phyloP scores from a whole-genome alignment of 2,329 filamentous ascomycete genomes.

The Pseudogymnoascus sp. region DNA sequence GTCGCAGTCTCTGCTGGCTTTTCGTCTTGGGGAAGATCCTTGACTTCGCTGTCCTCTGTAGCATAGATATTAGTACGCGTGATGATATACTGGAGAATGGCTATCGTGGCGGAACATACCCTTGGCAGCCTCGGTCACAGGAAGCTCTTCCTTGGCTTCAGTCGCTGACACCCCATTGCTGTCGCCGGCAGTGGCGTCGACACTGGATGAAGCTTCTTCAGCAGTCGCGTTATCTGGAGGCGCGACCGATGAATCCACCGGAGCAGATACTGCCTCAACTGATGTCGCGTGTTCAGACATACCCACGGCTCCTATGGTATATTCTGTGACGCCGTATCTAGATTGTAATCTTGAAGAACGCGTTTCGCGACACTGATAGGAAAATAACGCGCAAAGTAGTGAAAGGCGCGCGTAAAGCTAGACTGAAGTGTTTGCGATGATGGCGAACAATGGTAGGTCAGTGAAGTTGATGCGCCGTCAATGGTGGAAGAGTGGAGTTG shows the following conservation, averaged over 20 bases:
- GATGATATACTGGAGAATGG: not conserved
- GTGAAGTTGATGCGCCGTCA: conserved; percentile 7
- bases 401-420: not conserved
- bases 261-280: not conserved
- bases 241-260: conserved; percentile 4
- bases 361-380: conserved; percentile 4
- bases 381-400: conserved; percentile 7
- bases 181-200: not conserved
- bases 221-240: not conserved
- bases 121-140: conserved; percentile 1
- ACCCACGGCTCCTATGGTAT: conserved; percentile 5
- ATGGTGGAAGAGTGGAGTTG: conserved; percentile 1
- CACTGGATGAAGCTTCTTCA: not conserved
- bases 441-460: conserved; percentile 3
- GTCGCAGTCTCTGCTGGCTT: conserved; percentile 26
- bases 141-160: not conserved
- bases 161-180: conserved; percentile 2
- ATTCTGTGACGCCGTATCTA: conserved; percentile 1
- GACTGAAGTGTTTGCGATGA: not conserved
- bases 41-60: conserved; percentile 13
- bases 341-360: not conserved
- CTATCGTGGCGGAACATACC: not conserved
- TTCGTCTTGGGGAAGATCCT: conserved; percentile 14
- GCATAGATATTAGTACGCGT: not conserved
- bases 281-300: conserved; percentile 8